A percentile compares a stretch with the other conserved stretches of the same genome.
These are phyloP conservation scores for Laburnicola sp. DNA, from an alignment of 2,329 filamentous ascomycete species.

Conservation along the genomic window DNA sequence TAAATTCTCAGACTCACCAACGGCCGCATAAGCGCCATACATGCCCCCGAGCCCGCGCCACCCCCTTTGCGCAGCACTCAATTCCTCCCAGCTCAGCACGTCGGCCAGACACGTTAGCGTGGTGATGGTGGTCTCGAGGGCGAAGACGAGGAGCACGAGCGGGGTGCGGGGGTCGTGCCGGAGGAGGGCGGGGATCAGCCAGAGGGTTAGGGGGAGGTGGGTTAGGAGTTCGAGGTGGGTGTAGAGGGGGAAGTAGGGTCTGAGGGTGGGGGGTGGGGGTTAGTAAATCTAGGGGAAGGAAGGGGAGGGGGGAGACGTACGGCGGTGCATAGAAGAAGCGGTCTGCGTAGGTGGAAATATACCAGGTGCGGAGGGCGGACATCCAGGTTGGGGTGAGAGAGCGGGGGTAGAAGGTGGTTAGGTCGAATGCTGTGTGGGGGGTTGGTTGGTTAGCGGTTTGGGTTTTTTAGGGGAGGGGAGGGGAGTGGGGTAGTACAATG, in stretches of 20 bases:
- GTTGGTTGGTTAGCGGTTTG: no score
- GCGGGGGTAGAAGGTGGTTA: conserved; percentile 61
- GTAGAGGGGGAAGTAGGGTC: conserved; percentile 61
- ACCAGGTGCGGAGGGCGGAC: conserved; percentile 56
- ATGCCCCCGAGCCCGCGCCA: conserved; percentile 37
- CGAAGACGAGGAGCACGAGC: conserved; percentile 63
- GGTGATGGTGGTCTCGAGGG: conserved; percentile 62
- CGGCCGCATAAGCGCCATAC: conserved; percentile 45
- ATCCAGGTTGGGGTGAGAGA: conserved; percentile 56
- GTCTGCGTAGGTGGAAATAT: conserved; percentile 64
- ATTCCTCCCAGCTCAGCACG: conserved; percentile 56
- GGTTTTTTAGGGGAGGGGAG: no score
- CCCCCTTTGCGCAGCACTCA: conserved; percentile 35
- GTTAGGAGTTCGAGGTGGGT: conserved; percentile 62
- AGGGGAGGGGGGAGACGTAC: conserved; percentile 21
- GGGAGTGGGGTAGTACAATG: no score
- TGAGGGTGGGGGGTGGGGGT: conserved; percentile 12
- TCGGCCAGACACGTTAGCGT: conserved; percentile 66
- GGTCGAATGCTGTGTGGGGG: conserved; percentile 58
- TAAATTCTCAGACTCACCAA: conserved; percentile 31
- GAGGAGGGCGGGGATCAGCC: conserved; percentile 60
- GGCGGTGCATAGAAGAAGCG: conserved; percentile 64
- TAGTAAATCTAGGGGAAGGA: background rate
- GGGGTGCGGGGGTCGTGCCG: conserved; percentile 61
- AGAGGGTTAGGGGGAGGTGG: conserved; percentile 64